A percentile compares a stretch with the other conserved stretches of the same genome.
phyloP scores from a whole-genome alignment of 176 grass and related monocot genomes.

The Raddia distichophylla region DNA sequence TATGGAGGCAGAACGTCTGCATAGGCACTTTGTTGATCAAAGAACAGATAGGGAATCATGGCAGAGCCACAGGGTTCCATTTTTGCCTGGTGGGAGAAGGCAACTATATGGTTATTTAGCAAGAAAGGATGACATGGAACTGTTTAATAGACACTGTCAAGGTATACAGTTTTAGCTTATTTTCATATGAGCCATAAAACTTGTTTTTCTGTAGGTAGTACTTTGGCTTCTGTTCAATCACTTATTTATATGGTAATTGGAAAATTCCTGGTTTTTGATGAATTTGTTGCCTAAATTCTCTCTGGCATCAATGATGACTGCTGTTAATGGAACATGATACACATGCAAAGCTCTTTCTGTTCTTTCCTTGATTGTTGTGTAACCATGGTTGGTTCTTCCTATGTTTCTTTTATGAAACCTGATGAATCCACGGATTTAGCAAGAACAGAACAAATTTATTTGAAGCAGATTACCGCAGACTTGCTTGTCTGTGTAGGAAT shows the following conservation, averaged over 20 bases:
- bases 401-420: neutral
- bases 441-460: constrained; percentile 10
- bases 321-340: constrained; percentile 1
- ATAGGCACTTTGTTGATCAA: constrained; percentile 73
- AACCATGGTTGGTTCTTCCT: neutral
- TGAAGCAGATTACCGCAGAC: neutral
- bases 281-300: neutral
- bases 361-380: neutral
- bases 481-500: constrained; percentile 15
- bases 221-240: constrained; percentile 5
- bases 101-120: constrained; percentile 88
- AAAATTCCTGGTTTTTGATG: constrained; percentile 23
- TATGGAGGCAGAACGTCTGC: constrained; percentile 76
- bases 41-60: constrained; percentile 69
- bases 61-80: constrained; percentile 43
- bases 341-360: neutral
- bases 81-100: constrained; percentile 74
- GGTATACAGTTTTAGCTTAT: constrained; percentile 50
- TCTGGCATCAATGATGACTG: neutral
- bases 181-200: neutral
- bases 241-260: constrained; percentile 25
- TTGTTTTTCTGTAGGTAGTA: neutral
- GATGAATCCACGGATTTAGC: neutral
- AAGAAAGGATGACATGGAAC: constrained; percentile 75
- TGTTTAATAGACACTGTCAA: constrained; percentile 69